phyloP scores from a whole-genome alignment of 441 rosid species.

The Eruca vesicaria region DNA sequence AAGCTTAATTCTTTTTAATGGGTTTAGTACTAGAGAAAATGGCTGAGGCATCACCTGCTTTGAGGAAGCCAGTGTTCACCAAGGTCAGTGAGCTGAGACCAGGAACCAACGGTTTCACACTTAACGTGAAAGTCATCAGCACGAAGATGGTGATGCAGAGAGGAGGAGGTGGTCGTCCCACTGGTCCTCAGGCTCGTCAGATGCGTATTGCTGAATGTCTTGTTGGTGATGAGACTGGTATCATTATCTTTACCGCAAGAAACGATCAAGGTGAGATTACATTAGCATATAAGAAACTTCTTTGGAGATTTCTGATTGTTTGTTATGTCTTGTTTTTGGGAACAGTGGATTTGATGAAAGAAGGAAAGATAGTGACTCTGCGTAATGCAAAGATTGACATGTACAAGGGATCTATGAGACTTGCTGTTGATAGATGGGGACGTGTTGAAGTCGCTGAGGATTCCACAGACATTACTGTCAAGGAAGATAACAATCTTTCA shows the following conservation, averaged over 20 bases:
- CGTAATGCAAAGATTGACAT: slow-evolving; percentile 63
- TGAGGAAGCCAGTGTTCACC: slow-evolving; percentile 84
- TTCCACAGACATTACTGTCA: slow-evolving; percentile 58
- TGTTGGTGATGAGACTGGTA: slow-evolving; percentile 93
- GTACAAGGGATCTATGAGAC: slow-evolving; percentile 69
- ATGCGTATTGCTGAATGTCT: slow-evolving; percentile 81
- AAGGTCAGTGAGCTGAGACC: slow-evolving; percentile 89
- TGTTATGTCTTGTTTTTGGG: neutral
- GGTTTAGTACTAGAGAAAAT: slow-evolving; percentile 28
- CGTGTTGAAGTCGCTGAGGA: slow-evolving; percentile 50
- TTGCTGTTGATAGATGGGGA: slow-evolving; percentile 64
- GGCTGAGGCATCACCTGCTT: slow-evolving; percentile 76
- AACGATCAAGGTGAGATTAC: slow-evolving; percentile 78
- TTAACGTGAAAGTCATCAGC: slow-evolving; percentile 75
- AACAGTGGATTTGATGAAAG: slow-evolving; percentile 74
- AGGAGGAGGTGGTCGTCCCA: slow-evolving; percentile 67
- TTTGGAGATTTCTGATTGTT: slow-evolving; percentile 1
- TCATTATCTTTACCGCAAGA: slow-evolving; percentile 81
- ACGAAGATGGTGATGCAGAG: slow-evolving; percentile 80
- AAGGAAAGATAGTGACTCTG: slow-evolving; percentile 43
- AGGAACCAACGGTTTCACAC: slow-evolving; percentile 74
- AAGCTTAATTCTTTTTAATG: neutral
- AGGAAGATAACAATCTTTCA: slow-evolving; percentile 82
- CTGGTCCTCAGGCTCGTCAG: slow-evolving; percentile 75
- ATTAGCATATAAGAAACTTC: too few species aligned